These are phyloP conservation scores for Hypoxylon lienhwacheense DNA, from an alignment of 495 filamentous ascomycete genomes.

Conservation along the genomic window DNA sequence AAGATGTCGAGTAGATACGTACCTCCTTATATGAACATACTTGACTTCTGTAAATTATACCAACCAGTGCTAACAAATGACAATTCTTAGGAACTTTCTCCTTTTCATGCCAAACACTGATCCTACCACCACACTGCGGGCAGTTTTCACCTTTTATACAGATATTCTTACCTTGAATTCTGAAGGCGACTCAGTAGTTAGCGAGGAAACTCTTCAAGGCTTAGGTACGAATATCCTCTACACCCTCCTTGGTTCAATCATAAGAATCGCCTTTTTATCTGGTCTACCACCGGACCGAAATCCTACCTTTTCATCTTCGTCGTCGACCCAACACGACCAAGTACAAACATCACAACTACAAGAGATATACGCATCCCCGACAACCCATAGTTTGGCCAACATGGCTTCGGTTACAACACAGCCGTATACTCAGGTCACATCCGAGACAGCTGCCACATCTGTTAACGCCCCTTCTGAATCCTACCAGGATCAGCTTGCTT, in stretches of 20 bases:
- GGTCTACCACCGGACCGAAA: conserved; percentile 21
- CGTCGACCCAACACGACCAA: conserved; percentile 9
- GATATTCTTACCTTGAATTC: conserved; percentile 86
- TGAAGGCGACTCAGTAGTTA: conserved; percentile 92
- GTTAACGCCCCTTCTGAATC: conserved; percentile 30
- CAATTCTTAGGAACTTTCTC: conserved; percentile 78
- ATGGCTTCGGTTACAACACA: conserved; percentile 19
- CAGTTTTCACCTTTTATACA: conserved; percentile 89
- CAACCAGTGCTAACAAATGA: conserved; percentile 27
- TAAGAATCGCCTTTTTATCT: conserved; percentile 55
- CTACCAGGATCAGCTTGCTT: conserved; percentile 33
- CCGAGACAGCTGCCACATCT: conserved; percentile 1
- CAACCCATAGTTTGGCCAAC: conserved; percentile 13
- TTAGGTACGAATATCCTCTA: conserved; percentile 86
- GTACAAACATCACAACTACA: conserved; percentile 1
- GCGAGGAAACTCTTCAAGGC: conserved; percentile 83
- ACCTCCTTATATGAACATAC: too few species aligned
- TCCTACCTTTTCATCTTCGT: conserved; percentile 14
- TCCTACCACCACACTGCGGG: conserved; percentile 67
- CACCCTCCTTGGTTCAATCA: conserved; percentile 66
- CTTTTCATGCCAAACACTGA: conserved; percentile 82
- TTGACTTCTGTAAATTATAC: neutral
- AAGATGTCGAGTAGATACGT: too few species aligned
- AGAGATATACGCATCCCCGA: conserved; percentile 6
- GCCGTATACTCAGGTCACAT: conserved; percentile 10